These are phyloP conservation scores for Apiotrichum siamense DNA, from an alignment of 1,284 basidiomycete genomes.

Conservation along the genomic window DNA sequence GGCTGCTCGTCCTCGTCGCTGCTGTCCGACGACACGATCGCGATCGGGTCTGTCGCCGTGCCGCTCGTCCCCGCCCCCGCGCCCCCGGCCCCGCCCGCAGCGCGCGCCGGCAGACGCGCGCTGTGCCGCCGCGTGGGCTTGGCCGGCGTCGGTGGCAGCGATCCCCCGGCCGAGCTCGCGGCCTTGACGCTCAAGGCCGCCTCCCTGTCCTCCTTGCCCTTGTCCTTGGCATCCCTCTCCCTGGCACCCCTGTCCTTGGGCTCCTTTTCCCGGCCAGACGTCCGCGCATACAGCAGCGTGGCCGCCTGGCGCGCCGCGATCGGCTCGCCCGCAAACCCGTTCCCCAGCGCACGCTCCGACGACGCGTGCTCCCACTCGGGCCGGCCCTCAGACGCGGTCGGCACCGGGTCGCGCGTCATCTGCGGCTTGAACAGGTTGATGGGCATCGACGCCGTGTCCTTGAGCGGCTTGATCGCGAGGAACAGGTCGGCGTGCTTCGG, in stretches of 20 bases:
- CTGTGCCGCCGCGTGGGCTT: conserved; percentile 3
- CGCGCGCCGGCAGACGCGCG: not conserved
- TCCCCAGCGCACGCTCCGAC: conserved; percentile 37
- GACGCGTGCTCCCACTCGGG: conserved; percentile 26
- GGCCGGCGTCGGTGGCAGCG: conserved; percentile 8
- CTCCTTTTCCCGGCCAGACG: not conserved
- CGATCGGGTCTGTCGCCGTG: conserved; percentile 34
- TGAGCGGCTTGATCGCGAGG: conserved; percentile 24
- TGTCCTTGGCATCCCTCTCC: not conserved
- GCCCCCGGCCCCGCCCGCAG: no score
- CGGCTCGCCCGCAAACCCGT: conserved; percentile 38
- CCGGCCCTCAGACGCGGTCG: not conserved
- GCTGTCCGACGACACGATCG: conserved; percentile 26
- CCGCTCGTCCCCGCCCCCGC: no score
- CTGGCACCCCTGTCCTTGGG: not conserved
- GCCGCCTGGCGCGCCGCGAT: conserved; percentile 24
- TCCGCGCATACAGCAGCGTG: conserved; percentile 23
- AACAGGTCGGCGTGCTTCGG: conserved; percentile 28
- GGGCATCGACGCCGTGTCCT: conserved; percentile 36
- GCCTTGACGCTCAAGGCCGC: conserved; percentile 7
- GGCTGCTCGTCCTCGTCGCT: conserved; percentile 19
- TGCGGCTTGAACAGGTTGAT: conserved; percentile 35
- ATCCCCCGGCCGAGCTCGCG: conserved; percentile 1
- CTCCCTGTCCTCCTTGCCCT: not conserved
- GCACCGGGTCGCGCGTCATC: conserved; percentile 34